These are phyloP conservation scores for Tulasnella calospora DNA, from an alignment of 768 basidiomycete species.

Conservation along the genomic window DNA sequence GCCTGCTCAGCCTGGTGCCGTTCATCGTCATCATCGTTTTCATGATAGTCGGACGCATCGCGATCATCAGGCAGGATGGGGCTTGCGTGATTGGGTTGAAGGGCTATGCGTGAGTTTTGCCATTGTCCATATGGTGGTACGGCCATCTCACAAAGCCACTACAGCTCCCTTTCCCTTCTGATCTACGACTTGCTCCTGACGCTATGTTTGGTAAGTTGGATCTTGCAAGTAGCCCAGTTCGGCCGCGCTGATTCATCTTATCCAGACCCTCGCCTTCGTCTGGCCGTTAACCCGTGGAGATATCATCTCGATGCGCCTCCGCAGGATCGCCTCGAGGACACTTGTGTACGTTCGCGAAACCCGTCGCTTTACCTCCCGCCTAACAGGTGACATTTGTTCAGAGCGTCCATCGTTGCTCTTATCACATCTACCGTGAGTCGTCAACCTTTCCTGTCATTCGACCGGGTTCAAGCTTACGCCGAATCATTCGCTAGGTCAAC, in stretches of 20 bases:
- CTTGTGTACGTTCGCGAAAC: conserved; percentile 37
- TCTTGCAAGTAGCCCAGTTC: not conserved
- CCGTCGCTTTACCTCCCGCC: not conserved
- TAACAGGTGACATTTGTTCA: conserved; percentile 25
- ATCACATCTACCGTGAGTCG: conserved; percentile 45
- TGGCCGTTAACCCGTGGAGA: conserved; percentile 44
- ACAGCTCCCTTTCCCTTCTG: conserved; percentile 43
- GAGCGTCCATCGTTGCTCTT: conserved; percentile 47
- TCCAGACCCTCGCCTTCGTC: conserved; percentile 43
- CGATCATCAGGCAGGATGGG: conserved; percentile 32
- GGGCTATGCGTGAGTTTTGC: conserved; percentile 35
- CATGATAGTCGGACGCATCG: conserved; percentile 37
- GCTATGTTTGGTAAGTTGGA: conserved; percentile 18
- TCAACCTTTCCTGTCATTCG: not conserved
- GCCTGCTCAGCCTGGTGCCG: conserved; percentile 38
- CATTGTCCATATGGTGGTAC: not conserved
- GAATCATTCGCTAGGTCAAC: conserved; percentile 36
- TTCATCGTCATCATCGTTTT: conserved; percentile 43
- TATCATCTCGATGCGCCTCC: conserved; percentile 38
- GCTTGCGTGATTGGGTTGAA: conserved; percentile 49
- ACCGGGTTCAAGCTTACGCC: not conserved
- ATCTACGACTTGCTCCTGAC: conserved; percentile 47
- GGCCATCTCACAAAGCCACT: not conserved
- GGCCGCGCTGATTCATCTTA: conserved; percentile 37
- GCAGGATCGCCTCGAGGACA: conserved; percentile 43